phyloP scores from a whole-genome alignment of 345 rosid genomes.

The Salix caprea region DNA sequence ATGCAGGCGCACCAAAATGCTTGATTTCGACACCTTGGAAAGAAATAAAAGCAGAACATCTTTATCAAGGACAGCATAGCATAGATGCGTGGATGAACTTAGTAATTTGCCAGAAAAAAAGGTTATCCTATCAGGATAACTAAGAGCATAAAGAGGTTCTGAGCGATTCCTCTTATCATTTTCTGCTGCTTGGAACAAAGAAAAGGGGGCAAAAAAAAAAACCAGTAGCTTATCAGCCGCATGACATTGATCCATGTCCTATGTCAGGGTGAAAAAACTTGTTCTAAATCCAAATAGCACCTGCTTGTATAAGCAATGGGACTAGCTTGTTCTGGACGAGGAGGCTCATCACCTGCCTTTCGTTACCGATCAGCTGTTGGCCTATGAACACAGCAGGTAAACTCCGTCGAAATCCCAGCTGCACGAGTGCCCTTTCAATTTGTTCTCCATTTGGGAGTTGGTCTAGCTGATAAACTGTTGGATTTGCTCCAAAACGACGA shows the following conservation, averaged over 20 bases:
- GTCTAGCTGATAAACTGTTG: slow-evolving; percentile 28
- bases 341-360: slow-evolving; percentile 28
- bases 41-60: background rate
- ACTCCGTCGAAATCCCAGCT: slow-evolving; percentile 20
- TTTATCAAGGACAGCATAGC: background rate
- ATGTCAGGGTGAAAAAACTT: background rate
- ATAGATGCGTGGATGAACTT: background rate
- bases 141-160: background rate
- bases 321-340: slow-evolving; percentile 27
- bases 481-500: slow-evolving; percentile 31
- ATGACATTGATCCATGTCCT: background rate
- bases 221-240: background rate
- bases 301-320: slow-evolving; percentile 28
- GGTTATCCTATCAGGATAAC: background rate
- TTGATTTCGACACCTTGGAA: background rate
- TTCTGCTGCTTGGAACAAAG: background rate
- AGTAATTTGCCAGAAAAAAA: no score
- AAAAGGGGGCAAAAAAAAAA: background rate
- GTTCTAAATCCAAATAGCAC: slow-evolving; percentile 28
- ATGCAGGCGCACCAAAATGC: background rate
- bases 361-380: slow-evolving; percentile 21
- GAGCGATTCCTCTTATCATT: background rate
- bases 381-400: slow-evolving; percentile 28
- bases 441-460: slow-evolving; percentile 20
- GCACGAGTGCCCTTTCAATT: slow-evolving; percentile 25